phyloP scores from a whole-genome alignment of 2,329 filamentous ascomycete species.

The Trichoderma asperellum region DNA sequence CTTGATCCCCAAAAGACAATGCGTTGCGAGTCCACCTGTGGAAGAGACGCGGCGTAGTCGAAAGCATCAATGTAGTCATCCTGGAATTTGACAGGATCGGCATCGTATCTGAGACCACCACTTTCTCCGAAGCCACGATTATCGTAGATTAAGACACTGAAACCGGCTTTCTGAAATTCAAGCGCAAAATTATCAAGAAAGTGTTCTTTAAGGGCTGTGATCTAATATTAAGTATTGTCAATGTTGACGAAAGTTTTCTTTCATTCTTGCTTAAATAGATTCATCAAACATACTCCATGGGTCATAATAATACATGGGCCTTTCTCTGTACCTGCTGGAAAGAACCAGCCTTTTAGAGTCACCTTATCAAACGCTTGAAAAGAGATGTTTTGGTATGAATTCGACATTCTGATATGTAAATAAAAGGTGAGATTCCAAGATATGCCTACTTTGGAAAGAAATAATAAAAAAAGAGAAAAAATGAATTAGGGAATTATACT shows the following conservation, averaged over 20 bases:
- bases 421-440: not conserved
- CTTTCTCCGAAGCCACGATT: slow-evolving; percentile 32
- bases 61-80: slow-evolving; percentile 32
- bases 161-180: slow-evolving; percentile 29
- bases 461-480: not conserved
- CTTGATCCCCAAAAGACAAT: slow-evolving; percentile 32
- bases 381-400: not conserved
- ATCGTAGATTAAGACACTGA: slow-evolving; percentile 29
- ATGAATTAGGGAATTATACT: too few species aligned
- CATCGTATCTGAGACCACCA: slow-evolving; percentile 29
- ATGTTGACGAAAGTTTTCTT: not conserved
- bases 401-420: not conserved
- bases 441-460: not conserved
- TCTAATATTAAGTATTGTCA: not conserved
- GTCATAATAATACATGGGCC: slow-evolving; percentile 20
- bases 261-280: not conserved
- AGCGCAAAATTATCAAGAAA: slow-evolving; percentile 28
- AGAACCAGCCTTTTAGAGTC: slow-evolving; percentile 19
- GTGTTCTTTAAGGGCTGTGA: slow-evolving; percentile 25
- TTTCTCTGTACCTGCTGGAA: not conserved
- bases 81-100: slow-evolving; percentile 28
- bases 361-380: slow-evolving; percentile 10
- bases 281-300: slow-evolving; percentile 16
- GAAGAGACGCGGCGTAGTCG: slow-evolving; percentile 29
- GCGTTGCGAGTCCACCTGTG: slow-evolving; percentile 28